A percentile compares a stretch with the other conserved stretches of the same genome.
Conservation (phyloP, 2,329 filamentous ascomycete genomes). For the Parascedosporium putredinis region DNA sequence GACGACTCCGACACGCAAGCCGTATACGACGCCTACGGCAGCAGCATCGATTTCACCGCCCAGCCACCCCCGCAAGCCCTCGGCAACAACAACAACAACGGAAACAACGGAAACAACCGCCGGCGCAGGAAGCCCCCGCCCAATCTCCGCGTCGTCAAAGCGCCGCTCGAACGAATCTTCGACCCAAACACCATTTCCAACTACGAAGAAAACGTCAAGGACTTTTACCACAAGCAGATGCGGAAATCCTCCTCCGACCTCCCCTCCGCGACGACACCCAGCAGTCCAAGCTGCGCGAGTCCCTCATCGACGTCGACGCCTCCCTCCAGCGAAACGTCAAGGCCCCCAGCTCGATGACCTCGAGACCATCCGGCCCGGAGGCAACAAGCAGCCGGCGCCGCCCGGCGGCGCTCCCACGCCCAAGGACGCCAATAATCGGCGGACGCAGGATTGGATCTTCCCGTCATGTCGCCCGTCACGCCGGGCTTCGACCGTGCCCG, state of each 20-base stretch:
- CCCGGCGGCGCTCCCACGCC: not conserved
- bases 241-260: constrained; percentile 37
- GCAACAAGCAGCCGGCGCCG: constrained; percentile 41
- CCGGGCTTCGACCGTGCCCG: not conserved
- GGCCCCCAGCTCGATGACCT: constrained; percentile 26
- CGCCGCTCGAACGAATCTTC: constrained; percentile 53
- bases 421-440: not conserved
- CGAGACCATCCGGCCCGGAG: constrained; percentile 46
- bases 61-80: constrained; percentile 44
- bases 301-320: constrained; percentile 54
- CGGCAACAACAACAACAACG: no score
- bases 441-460: constrained; percentile 6
- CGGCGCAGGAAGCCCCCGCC: constrained; percentile 5
- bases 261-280: constrained; percentile 46
- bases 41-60: constrained; percentile 35
- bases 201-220: constrained; percentile 52
- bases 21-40: constrained; percentile 51
- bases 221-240: constrained; percentile 41
- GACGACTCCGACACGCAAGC: constrained; percentile 44
- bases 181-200: constrained; percentile 55
- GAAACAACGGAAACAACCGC: constrained; percentile 19
- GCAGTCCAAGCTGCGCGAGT: constrained; percentile 37
- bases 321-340: constrained; percentile 30
- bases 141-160: constrained; percentile 28
- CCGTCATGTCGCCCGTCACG: constrained; percentile 1